Percentiles rank a stretch among this genome's conserved stretches.
phyloP scores from a whole-genome alignment of 192 early-diverging fungal species.

The Rhizophagus clarus region DNA sequence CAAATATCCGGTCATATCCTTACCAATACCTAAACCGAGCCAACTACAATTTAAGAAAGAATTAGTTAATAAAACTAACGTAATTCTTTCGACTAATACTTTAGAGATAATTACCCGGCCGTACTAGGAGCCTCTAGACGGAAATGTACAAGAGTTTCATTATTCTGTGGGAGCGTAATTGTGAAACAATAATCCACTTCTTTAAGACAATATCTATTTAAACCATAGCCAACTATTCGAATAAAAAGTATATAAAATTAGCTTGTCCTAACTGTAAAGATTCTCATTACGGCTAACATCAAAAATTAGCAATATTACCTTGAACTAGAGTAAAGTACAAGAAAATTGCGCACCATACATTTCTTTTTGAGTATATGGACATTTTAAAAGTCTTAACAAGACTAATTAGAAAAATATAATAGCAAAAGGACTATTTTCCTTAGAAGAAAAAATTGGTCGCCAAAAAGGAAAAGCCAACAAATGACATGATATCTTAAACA shows the following conservation, averaged over 20 bases:
- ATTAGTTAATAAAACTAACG: background rate
- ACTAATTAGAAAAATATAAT: no score
- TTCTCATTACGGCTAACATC: background rate
- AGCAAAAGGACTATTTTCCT: no score
- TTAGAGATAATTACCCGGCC: slow-evolving; percentile 19
- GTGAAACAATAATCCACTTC: background rate
- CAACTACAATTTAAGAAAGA: background rate
- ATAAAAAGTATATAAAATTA: background rate
- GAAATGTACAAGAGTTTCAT: background rate
- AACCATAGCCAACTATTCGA: background rate
- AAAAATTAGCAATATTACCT: background rate
- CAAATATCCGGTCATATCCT: slow-evolving; percentile 20
- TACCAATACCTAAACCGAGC: slow-evolving; percentile 20
- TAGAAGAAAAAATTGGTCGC: no score
- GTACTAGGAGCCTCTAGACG: background rate
- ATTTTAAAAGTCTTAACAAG: no score
- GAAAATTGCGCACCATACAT: background rate
- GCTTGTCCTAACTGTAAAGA: no score
- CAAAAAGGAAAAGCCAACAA: no score
- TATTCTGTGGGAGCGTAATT: background rate
- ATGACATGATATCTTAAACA: no score
- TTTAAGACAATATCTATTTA: background rate
- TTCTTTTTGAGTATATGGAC: background rate
- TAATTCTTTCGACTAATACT: background rate
- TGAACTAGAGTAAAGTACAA: background rate